Base-by-base conservation (phyloP, 306 rosid genomes). In the Malus fusca region DNA sequence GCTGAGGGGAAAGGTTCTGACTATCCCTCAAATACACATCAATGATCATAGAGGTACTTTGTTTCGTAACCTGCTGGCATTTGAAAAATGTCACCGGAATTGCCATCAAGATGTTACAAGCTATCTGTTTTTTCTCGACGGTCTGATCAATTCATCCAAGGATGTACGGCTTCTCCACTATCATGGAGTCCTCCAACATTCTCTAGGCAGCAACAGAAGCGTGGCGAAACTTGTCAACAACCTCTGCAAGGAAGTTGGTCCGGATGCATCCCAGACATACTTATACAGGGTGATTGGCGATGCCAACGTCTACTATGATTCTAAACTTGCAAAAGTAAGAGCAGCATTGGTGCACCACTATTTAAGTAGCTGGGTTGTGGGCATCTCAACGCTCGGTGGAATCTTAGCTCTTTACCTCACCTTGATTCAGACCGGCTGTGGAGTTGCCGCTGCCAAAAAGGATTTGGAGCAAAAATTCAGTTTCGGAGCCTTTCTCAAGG, bases 101-200 rank as follows among this genome's bases (percentile, higher is more conserved):
- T 84, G 87, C 77, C 2, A 85, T 40, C 90, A 71, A 3, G 88
- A 82, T 44, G 78, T 80, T 2, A 82, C 88, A 60, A 69, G 81
- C 18, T 87, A 87, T 66, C 23, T 87, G 81, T 85, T 85, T 23
- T 87, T 87, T 82, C 82, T 85, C 64, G 86, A 87, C 8, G 52
- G 88, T 19, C 87, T 87, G 23, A 61, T 87, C 8, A 81, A 79
- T 74, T 78, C 88, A 7, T 42, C 79, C 2, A 5, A 75, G 18
- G 88, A 87, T 70, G 82, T 87, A 10, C 56, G 75, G 40, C 53
- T 66, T 72, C 84, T 87, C 17, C 85, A 82, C 65, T 75, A 82
- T 25, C 68, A 87, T 18, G 85, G 73, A 6, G 74, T 84, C 30
- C 68, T 87, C 26, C 65, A 78, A 51, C 90, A 84, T 77, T 80